A percentile compares a stretch with the other conserved stretches of the same genome.
phyloP scores from a whole-genome alignment of 1,139 yeast species.

The Protomyces macrosporus region DNA sequence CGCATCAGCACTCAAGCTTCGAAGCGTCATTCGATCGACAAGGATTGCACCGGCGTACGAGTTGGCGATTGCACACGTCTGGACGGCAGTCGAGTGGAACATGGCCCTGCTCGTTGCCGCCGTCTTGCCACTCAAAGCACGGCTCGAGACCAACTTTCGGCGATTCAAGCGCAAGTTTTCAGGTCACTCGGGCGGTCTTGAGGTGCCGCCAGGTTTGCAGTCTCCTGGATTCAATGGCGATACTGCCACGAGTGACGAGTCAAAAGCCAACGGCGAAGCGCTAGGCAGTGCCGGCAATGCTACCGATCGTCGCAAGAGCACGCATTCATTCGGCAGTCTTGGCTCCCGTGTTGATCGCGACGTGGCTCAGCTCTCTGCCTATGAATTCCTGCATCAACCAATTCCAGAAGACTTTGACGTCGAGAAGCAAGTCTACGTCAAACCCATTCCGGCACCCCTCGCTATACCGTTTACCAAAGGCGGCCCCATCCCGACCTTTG shows the following conservation, averaged over 20 bases:
- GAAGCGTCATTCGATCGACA: constrained; percentile 3
- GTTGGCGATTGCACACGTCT: constrained; percentile 13
- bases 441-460: neutral
- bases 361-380: neutral
- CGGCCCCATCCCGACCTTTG: neutral
- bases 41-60: neutral
- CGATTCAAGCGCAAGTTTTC: constrained; percentile 17
- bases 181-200: neutral
- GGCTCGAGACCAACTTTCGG: constrained; percentile 4
- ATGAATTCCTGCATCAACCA: neutral
- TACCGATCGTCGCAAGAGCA: neutral
- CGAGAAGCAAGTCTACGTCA: neutral
- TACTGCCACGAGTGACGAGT: neutral
- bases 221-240: neutral
- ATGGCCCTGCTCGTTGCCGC: constrained; percentile 22
- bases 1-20: constrained; percentile 19
- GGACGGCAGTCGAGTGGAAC: constrained; percentile 14
- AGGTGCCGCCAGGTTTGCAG: neutral
- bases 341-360: neutral
- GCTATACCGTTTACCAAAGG: neutral
- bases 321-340: neutral
- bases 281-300: neutral
- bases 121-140: constrained; percentile 17
- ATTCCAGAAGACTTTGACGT: neutral
- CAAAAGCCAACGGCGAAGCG: neutral